Percentiles rank a stretch among this genome's conserved stretches.
Evolutionary conservation across 2,329 filamentous ascomycete species (phyloP).

Genomic region (Arthrinium phaeospermum): DNA sequence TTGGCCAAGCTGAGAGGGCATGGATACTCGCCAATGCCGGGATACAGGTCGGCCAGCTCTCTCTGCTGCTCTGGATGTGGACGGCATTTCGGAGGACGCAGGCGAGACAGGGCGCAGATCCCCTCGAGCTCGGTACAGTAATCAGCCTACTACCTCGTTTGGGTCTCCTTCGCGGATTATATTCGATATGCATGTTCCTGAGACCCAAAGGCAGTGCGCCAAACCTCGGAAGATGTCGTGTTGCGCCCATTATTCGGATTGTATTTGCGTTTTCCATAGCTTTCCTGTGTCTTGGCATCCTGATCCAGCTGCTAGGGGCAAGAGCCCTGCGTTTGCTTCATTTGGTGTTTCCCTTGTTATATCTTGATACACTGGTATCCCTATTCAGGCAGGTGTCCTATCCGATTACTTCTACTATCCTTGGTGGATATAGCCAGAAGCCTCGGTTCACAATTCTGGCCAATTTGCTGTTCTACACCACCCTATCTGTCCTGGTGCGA

Average conservation of each 20-base stretch:
- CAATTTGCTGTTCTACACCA: not conserved
- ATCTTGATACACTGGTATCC: not conserved
- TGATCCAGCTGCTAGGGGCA: not conserved
- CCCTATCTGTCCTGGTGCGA: not conserved
- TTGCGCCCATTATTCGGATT: not conserved
- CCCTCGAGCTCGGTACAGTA: no score
- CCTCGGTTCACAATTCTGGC: not conserved
- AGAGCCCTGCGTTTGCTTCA: not conserved
- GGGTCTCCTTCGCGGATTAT: not conserved
- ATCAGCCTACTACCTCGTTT: no score
- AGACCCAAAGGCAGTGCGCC: not conserved
- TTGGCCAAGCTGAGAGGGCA: no score
- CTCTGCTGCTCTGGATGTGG: not conserved
- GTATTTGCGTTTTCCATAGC: not conserved
- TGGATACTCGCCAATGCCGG: not conserved
- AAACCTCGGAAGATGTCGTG: not conserved
- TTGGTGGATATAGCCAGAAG: not conserved
- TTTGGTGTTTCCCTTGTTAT: not conserved
- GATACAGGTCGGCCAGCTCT: not conserved
- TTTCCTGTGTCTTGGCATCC: not conserved
- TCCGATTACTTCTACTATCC: not conserved
- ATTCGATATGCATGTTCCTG: not conserved
- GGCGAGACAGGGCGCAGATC: not conserved
- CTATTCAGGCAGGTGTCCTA: no score
- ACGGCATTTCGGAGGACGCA: not conserved